A percentile compares a stretch with the other conserved stretches of the same genome.
These are phyloP conservation scores for Ascocoryne sarcoides DNA, from an alignment of 2,329 filamentous ascomycete genomes.

Conservation along the genomic window DNA sequence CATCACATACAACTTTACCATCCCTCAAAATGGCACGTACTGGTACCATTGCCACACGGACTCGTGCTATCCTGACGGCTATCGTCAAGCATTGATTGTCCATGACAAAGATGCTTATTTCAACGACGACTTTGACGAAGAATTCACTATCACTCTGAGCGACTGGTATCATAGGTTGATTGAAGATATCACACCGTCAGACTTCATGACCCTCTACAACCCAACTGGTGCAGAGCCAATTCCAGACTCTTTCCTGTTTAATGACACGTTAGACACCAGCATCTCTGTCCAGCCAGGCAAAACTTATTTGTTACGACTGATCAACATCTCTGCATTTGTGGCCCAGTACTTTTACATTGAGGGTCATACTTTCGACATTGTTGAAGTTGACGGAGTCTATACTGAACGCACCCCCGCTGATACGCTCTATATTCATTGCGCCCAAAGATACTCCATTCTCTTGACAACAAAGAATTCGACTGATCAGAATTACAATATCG, in stretches of 20 bases:
- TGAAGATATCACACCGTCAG: slow-evolving; percentile 32
- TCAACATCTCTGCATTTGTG: slow-evolving; percentile 67
- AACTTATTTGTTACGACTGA: slow-evolving; percentile 63
- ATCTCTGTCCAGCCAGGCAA: slow-evolving; percentile 55
- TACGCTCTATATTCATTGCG: slow-evolving; percentile 57
- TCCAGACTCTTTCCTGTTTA: slow-evolving; percentile 60
- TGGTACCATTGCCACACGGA: slow-evolving; percentile 60
- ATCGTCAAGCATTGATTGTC: slow-evolving; percentile 47
- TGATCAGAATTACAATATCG: slow-evolving; percentile 55
- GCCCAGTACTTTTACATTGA: slow-evolving; percentile 60
- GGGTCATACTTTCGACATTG: slow-evolving; percentile 56
- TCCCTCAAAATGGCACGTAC: slow-evolving; percentile 62
- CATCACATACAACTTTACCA: slow-evolving; percentile 62
- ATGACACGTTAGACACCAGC: slow-evolving; percentile 55
- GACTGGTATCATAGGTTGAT: slow-evolving; percentile 55
- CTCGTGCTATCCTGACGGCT: slow-evolving; percentile 50
- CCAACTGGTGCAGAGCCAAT: slow-evolving; percentile 49
- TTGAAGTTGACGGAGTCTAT: slow-evolving; percentile 68
- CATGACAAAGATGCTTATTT: slow-evolving; percentile 43
- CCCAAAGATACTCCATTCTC: slow-evolving; percentile 57
- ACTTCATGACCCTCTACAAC: slow-evolving; percentile 39
- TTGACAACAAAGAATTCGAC: slow-evolving; percentile 56
- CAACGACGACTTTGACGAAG: slow-evolving; percentile 40
- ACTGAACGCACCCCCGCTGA: slow-evolving; percentile 47
- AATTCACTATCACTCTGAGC: slow-evolving; percentile 46